Evolutionary conservation across 352 stramenopile species (phyloP), one percentile per base, ranked within the genome.

Genomic region (Pythium oligandrum): DNA sequence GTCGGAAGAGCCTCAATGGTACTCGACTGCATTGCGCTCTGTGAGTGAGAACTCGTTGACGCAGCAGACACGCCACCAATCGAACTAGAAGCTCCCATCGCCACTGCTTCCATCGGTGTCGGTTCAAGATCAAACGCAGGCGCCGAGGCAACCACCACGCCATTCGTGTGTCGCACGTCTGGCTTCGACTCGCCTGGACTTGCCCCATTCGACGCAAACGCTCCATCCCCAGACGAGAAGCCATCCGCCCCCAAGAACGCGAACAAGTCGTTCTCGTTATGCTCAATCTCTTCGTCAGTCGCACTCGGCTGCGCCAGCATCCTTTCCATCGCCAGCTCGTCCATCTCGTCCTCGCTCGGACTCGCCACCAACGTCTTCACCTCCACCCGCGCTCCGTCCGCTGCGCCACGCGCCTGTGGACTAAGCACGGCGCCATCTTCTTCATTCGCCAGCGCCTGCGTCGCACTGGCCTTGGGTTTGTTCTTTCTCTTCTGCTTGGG

Each of bases 261-360:
- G 47, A 83, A 52, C 6, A 88, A 58, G 9, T 84, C 70, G 11
- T 88, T 72, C 51, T 88, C 78, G 43, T 86, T 77, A 44, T 75
- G 68, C 31, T 44, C 58, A 56, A 88, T 83, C 51, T 87, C 75
- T 40, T 65, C 57, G 12, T 70, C 63, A 26, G 17, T 26, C 17
- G 17, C 17, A 26, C 17, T 26, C 17, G 17, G 17, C 17, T 26
- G 17, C 17, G 17, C 17, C 17, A 26, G 17, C 17, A 26, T 26
- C 17, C 17, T 26, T 26, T 26, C 17, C 17, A 26, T 26, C 17
- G 0, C 17, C 17, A 26, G 17, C 40, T 64, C 53, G 32, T 30
- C 35, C 9, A 40, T 40, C 35, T 44, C 12, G 35, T 53, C 48
- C 31, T 40, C 48, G 33, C 6, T 33, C 12, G 17, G 17, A 26